phyloP scores from a whole-genome alignment of 2,329 filamentous ascomycete species.

The Alternaria burnsii region DNA sequence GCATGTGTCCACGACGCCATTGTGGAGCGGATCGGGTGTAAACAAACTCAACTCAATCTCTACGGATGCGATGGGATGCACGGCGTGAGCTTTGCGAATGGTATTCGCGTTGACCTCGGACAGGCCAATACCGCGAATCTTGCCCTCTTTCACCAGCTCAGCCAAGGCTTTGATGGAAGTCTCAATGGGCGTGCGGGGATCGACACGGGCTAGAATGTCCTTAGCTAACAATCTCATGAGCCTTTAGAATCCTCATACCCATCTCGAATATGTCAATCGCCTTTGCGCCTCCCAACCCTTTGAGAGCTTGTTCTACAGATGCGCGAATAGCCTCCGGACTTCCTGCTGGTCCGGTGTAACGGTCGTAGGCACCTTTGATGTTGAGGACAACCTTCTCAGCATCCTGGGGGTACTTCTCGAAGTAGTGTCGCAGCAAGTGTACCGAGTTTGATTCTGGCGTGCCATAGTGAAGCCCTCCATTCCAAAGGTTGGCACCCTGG shows the following conservation, averaged over 20 bases:
- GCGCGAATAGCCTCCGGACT: neutral
- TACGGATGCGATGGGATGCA: slow-evolving; percentile 62
- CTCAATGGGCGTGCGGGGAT: slow-evolving; percentile 43
- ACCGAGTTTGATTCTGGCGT: slow-evolving; percentile 53
- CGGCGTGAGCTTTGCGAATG: slow-evolving; percentile 55
- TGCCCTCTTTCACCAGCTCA: slow-evolving; percentile 27
- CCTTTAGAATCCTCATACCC: neutral
- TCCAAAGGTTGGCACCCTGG: slow-evolving; percentile 55
- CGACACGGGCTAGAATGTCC: neutral
- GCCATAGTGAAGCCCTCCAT: slow-evolving; percentile 55
- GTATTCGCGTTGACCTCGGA: slow-evolving; percentile 53
- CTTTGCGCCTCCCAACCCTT: neutral
- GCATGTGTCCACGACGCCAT: slow-evolving; percentile 63
- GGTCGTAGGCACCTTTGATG: slow-evolving; percentile 6
- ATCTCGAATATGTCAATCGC: neutral
- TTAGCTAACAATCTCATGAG: neutral
- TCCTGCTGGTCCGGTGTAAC: neutral
- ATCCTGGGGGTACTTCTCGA: slow-evolving; percentile 57
- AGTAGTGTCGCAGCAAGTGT: slow-evolving; percentile 56
- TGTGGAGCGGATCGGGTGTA: slow-evolving; percentile 61
- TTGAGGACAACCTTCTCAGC: slow-evolving; percentile 55
- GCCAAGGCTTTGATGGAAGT: slow-evolving; percentile 45
- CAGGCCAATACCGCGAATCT: slow-evolving; percentile 52
- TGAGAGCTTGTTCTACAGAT: neutral
- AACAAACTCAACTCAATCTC: slow-evolving; percentile 67